phyloP scores from a whole-genome alignment of 192 early-diverging fungal genomes.

The Nowakowskiella sp. region DNA sequence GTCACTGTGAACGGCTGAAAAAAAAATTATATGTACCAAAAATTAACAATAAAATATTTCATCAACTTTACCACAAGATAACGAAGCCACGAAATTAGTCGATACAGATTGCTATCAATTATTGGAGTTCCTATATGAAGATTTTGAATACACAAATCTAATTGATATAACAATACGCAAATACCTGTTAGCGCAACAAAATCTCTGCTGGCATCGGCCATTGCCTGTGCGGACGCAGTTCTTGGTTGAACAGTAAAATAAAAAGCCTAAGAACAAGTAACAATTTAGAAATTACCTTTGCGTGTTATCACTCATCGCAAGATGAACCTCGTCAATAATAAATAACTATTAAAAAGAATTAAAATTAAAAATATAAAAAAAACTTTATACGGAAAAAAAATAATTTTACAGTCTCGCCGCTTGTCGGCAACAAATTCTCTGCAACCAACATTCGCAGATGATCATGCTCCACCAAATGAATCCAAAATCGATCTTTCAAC shows the following conservation, averaged over 20 bases:
- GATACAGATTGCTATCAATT: conserved; percentile 12
- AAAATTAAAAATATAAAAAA: no score
- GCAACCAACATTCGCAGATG: not conserved
- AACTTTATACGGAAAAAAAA: no score
- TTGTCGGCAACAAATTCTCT: not conserved
- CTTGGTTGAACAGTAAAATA: no score
- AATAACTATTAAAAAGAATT: no score
- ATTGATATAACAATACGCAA: not conserved
- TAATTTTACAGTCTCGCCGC: not conserved
- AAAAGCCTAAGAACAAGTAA: no score
- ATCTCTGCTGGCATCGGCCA: not conserved
- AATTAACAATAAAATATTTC: not conserved
- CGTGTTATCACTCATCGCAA: conserved; percentile 9
- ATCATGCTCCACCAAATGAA: conserved; percentile 1
- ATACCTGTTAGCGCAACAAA: conserved; percentile 13
- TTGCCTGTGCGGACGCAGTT: not conserved
- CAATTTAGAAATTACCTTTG: no score
- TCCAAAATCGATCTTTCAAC: not conserved
- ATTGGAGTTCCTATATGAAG: conserved; percentile 3
- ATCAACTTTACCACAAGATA: conserved; percentile 5
- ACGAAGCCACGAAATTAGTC: conserved; percentile 10
- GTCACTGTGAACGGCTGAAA: conserved; percentile 12
- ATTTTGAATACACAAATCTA: not conserved
- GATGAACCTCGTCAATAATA: conserved; percentile 14
- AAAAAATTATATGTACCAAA: not conserved